phyloP scores from a whole-genome alignment of 208 protist genomes.

The Porcisia deanei region DNA sequence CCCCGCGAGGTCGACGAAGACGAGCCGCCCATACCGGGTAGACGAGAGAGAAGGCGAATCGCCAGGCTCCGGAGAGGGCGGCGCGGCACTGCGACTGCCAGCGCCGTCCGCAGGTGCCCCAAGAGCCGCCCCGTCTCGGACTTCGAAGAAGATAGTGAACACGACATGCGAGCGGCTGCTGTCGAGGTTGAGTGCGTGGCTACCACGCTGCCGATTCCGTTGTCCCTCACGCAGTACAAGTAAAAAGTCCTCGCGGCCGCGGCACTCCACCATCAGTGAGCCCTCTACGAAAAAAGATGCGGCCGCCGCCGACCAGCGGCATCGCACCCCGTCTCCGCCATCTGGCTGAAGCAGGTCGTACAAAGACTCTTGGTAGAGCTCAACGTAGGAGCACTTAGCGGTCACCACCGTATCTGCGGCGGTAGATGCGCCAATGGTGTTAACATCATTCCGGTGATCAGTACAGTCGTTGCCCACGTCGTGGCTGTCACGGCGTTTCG shows the following conservation, averaged over 20 bases:
- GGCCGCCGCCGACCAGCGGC: constrained; percentile 72
- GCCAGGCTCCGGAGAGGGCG: not conserved
- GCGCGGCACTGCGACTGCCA: not conserved
- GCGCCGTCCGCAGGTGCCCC: not conserved
- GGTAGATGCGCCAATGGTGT: not conserved
- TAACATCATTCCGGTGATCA: not conserved
- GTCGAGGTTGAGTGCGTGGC: constrained; percentile 84
- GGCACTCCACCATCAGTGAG: constrained; percentile 82
- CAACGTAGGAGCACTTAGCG: constrained; percentile 71
- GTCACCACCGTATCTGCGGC: constrained; percentile 8
- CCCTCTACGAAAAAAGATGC: constrained; percentile 87
- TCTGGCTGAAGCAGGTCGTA: constrained; percentile 81
- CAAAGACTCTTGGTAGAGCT: constrained; percentile 89
- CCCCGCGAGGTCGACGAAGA: constrained; percentile 94
- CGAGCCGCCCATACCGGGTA: constrained; percentile 71
- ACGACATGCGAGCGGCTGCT: constrained; percentile 92
- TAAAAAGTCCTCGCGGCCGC: constrained; percentile 67
- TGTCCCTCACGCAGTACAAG: constrained; percentile 85
- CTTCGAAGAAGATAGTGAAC: constrained; percentile 85
- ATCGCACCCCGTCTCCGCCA: constrained; percentile 43
- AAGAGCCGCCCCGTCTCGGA: constrained; percentile 9
- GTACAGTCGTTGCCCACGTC: not conserved
- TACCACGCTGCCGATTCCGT: constrained; percentile 66
- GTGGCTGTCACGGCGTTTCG: not conserved
- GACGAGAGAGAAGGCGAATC: not conserved